Base-by-base conservation (phyloP, 192 early-diverging fungal species). In the Coemansia sp. region DNA sequence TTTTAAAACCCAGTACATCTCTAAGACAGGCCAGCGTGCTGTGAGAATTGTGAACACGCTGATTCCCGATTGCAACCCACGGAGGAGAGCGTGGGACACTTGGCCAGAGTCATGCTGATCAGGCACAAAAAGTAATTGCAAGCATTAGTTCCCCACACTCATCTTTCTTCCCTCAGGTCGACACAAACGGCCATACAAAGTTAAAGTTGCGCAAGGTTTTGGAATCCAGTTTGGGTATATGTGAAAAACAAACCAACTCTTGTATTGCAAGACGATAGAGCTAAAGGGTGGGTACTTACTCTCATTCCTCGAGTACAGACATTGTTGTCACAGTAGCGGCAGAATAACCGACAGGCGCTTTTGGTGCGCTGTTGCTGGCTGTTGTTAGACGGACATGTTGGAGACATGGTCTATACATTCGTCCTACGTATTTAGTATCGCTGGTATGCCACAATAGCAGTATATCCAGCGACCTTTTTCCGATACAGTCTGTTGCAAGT, bases 271-370 rank as follows among this genome's bases (percentile, higher is more conserved):
- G n/a, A 22, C 8, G 5, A 20, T 22, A 50, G 20, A 22, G 52
- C 3, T 13, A 55, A 31, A 3, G 24, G 2, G 24, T 24, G 52
- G 8, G 31, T 47, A 53, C 86, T 81, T 86, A 89, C 90, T 71
- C 88, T 89, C 92, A 93, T 93, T n/a, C 91, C 92, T 46, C 91
- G 84, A 13, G 76, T 73, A 62, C 90, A 91, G 3, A 92, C 81
- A 46, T 88, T 82, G 27, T 85, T 85, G 41, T 86, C 63, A 73
- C 91, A 92, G 68, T 90, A 85, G 47, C 85, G 78, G 69, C 91
- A 92, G 64, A 87, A 83, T 62, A 92, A 79, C 49, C 85, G 76
- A 66, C 88, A 92, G 11, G 89, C 90, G 62, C 73, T 82, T 70
- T 91, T 92, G 39, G 76, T n/a, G 29, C 73, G 70, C 60, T 55